Base-by-base conservation (phyloP, 208 protist species). In the Leishmania guyanensis region DNA sequence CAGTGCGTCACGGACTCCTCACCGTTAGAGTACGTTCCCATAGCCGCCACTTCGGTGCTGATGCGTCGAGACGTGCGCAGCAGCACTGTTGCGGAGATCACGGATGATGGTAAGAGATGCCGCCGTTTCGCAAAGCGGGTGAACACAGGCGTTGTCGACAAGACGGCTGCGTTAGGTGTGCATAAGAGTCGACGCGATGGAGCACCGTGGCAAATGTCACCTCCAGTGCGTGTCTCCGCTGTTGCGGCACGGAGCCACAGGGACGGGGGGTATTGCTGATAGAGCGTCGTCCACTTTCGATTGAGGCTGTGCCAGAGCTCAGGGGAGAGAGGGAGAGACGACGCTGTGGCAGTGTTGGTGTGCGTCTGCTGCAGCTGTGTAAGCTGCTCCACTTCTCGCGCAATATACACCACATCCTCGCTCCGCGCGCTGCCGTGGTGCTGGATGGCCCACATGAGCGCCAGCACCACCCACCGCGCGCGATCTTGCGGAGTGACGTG, bases 381-480 rank as follows among this genome's bases (percentile, higher is more conserved):
- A 5, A 91, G 81, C 48, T 90, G 85, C n/a, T 81, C 81, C 65
- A 87, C 87, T 69, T 90, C 86, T 48, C 78, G 77, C 10, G 84
- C 86, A 12, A 90, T 81, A 76, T 86, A 90, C n/a, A 86, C 75
- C 39, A 88, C 60, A 50, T 89, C 86, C 6, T 89, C 83, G 6
- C 72, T 17, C 26, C 70, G 51, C 56, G 84, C 65, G 33, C 56
- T 36, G 48, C 82, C 83, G 33, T 72, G 62, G 36, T 82, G 83
- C 17, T 78, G 62, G 5, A 75, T 85, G 5, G 77, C 68, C 88
- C 88, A 93, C 56, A 74, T 73, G 17, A 91, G 50, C n/a, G 88
- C 88, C 33, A 91, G 79, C 22, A 90, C 39, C 26, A 83, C 84
- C 84, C 90, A 93, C 56, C 84, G 81, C 22, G 76, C 86, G 0